Conservation (phyloP, 2,329 filamentous ascomycete species). For the Calonectria henricotiae region DNA sequence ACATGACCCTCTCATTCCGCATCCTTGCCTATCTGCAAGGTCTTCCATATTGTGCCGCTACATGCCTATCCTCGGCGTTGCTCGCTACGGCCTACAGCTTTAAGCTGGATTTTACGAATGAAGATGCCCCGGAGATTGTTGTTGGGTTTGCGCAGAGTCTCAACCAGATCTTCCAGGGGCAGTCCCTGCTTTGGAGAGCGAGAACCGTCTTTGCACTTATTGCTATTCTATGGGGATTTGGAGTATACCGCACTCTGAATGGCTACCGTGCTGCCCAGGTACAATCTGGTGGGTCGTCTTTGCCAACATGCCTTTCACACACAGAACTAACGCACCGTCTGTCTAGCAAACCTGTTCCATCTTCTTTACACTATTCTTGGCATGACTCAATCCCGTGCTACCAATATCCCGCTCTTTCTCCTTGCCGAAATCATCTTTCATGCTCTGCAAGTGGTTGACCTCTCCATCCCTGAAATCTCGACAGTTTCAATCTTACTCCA, state of each 20-base stretch:
- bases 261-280: slow-evolving; percentile 48
- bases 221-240: slow-evolving; percentile 58
- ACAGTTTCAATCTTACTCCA: slow-evolving; percentile 84
- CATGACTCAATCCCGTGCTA: slow-evolving; percentile 87
- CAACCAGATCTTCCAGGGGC: slow-evolving; percentile 60
- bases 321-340: neutral
- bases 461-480: slow-evolving; percentile 74
- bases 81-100: slow-evolving; percentile 79
- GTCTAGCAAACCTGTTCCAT: slow-evolving; percentile 69
- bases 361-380: slow-evolving; percentile 84
- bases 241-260: slow-evolving; percentile 59
- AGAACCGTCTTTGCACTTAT: slow-evolving; percentile 69
- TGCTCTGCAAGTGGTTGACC: slow-evolving; percentile 64
- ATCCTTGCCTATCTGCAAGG: slow-evolving; percentile 63
- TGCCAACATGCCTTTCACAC: neutral
- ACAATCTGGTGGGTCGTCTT: slow-evolving; percentile 53
- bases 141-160: slow-evolving; percentile 63
- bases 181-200: slow-evolving; percentile 66
- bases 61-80: slow-evolving; percentile 62
- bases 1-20: slow-evolving; percentile 72
- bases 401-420: slow-evolving; percentile 89
- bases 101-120: slow-evolving; percentile 90
- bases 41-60: slow-evolving; percentile 61
- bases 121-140: slow-evolving; percentile 90
- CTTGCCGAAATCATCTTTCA: slow-evolving; percentile 77